These are phyloP conservation scores for Isabelozyma pseudorhagii DNA, from an alignment of 805 yeast species.

Conservation along the genomic window DNA sequence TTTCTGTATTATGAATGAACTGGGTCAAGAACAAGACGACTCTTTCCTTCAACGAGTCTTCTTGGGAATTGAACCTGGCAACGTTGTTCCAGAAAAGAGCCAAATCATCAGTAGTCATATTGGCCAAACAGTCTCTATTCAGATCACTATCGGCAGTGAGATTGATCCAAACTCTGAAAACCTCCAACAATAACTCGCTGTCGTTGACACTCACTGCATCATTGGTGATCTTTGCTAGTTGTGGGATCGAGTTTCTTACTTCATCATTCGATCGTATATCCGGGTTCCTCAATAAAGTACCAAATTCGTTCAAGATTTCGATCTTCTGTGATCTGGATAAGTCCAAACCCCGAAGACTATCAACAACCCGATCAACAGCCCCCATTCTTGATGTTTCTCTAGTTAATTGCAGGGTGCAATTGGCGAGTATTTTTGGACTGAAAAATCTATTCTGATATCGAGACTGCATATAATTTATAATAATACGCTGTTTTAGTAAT, in stretches of 20 bases:
- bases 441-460: neutral
- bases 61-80: neutral
- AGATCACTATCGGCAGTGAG: slow-evolving; percentile 31
- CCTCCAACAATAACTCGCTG: slow-evolving; percentile 10
- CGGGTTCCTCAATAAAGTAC: slow-evolving; percentile 16
- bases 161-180: slow-evolving; percentile 30
- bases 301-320: slow-evolving; percentile 8
- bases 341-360: neutral
- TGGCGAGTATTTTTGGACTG: neutral
- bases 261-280: slow-evolving; percentile 1
- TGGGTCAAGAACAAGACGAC: slow-evolving; percentile 25
- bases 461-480: neutral
- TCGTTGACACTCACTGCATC: neutral
- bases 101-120: neutral
- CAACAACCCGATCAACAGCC: neutral
- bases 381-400: neutral
- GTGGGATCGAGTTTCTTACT: slow-evolving; percentile 5
- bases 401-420: neutral
- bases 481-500: neutral
- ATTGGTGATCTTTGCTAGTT: slow-evolving; percentile 2
- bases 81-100: slow-evolving; percentile 16
- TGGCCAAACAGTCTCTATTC: slow-evolving; percentile 13
- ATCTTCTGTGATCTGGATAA: neutral
- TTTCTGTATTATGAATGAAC: slow-evolving; percentile 25
- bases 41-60: slow-evolving; percentile 6